Base-by-base conservation (phyloP, 176 grass and related monocot genomes). In the Alopecurus myosuroides region DNA sequence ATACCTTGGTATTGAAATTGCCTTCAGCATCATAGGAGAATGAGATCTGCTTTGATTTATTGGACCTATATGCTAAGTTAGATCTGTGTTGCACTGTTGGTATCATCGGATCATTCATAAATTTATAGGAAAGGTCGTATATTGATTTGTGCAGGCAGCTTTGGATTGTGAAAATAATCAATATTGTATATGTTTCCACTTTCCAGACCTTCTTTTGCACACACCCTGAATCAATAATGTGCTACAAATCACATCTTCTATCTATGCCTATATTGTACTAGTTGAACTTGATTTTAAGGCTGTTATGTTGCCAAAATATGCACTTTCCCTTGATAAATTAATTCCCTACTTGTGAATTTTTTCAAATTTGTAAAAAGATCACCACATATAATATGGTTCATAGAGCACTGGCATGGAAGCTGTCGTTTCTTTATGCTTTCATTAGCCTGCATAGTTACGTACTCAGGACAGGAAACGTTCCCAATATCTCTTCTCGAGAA, bases 31-130 rank as follows among this genome's bases (percentile, higher is more conserved):
- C 51, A 41, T 50, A 63, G 34, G 30, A 77, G 28, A 78, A 51
- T 71, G 50, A 51, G 37, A 41, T 78, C 31, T n/a, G 23, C 22
- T 77, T 4, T 55, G 36, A 37, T 11, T 66, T 81, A 19, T 30
- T 87, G 44, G 39, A 11, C n/a, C 44, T 62, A 70, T 74, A 84
- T 77, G 31, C 40, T 61, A 70, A 51, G 42, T n/a, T 79, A 63
- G 64, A 63, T 79, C 25, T 72, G 17, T 34, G 55, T 55, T 71
- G 52, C 41, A n/a, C n/a, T n/a, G n/a, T n/a, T n/a, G n/a, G n/a
- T 84, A 31, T 69, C 52, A 23, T 9, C 42, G 22, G 3, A 51
- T 35, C 44, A 26, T 64, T 88, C 13, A 10, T 28, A 69, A 46
- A 18, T 17, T 44, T 71, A 29, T 72, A 45, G 34, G 67, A 53